Percentiles rank a stretch among this genome's conserved stretches.
These are phyloP conservation scores for Eucalyptus victrix DNA, from an alignment of 345 rosid genomes.

Conservation along the genomic window DNA sequence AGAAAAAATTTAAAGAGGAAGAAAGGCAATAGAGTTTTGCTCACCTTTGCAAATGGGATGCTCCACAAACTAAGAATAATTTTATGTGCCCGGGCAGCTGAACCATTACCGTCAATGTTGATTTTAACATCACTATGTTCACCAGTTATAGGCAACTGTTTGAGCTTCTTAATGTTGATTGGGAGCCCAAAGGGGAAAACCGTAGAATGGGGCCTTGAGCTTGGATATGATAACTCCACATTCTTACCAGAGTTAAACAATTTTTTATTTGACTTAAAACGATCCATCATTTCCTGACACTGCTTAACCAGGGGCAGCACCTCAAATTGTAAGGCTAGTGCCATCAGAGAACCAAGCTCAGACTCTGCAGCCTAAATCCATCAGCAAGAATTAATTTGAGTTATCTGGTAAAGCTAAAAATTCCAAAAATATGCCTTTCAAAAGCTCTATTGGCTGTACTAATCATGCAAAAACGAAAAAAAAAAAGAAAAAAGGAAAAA, in stretches of 20 bases:
- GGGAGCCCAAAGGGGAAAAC: constrained; percentile 64
- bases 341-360: constrained; percentile 45
- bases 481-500: background rate
- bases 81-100: constrained; percentile 57
- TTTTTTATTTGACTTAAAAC: constrained; percentile 39
- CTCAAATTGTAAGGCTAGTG: constrained; percentile 53
- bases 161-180: constrained; percentile 48
- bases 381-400: background rate
- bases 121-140: constrained; percentile 54
- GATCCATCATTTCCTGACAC: constrained; percentile 58
- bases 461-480: background rate
- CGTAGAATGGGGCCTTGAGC: constrained; percentile 24
- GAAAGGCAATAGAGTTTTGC: background rate
- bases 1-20: background rate
- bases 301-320: constrained; percentile 64
- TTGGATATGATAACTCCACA: constrained; percentile 54
- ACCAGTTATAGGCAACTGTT: constrained; percentile 24
- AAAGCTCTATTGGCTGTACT: background rate
- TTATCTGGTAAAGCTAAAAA: background rate
- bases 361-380: constrained; percentile 54
- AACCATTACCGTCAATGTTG: constrained; percentile 51
- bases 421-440: background rate
- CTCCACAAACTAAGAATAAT: constrained; percentile 84
- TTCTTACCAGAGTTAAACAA: constrained; percentile 35
- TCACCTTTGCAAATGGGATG: constrained; percentile 85